Conservation (phyloP, 169 alveolate genomes). For the Cryptosporidium baileyi region DNA sequence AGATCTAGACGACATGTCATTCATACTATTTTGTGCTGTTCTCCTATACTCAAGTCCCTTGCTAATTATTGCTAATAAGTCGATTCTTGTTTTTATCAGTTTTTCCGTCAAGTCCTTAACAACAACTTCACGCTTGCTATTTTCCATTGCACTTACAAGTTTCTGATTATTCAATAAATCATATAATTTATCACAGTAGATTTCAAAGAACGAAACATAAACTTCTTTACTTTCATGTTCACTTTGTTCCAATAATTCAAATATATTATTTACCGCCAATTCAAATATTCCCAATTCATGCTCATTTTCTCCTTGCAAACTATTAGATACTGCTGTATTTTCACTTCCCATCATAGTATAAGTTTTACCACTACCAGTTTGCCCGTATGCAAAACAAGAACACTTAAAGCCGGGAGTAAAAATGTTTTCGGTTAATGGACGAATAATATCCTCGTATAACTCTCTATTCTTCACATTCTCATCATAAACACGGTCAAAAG, state of each 20-base stretch:
- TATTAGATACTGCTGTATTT: constrained; percentile 71
- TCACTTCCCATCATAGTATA: constrained; percentile 96
- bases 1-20: constrained; percentile 96
- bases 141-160: constrained; percentile 86
- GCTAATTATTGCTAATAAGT: constrained; percentile 87
- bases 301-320: constrained; percentile 19
- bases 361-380: constrained; percentile 97
- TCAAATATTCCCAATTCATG: constrained; percentile 90
- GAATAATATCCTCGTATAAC: constrained; percentile 86
- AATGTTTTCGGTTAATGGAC: constrained; percentile 92
- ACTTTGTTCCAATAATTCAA: constrained; percentile 80
- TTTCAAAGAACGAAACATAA: constrained; percentile 96
- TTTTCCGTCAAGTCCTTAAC: constrained; percentile 91
- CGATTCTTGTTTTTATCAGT: constrained; percentile 86
- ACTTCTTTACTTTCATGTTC: constrained; percentile 78
- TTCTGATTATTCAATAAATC: constrained; percentile 95
- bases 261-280: constrained; percentile 92
- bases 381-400: constrained; percentile 97
- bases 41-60: constrained; percentile 88
- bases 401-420: constrained; percentile 90
- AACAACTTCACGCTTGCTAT: constrained; percentile 91
- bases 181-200: constrained; percentile 97
- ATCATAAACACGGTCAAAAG: constrained; percentile 89
- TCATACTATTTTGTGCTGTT: constrained; percentile 96
- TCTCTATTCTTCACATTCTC: constrained; percentile 85